Conservation (phyloP, 768 basidiomycete genomes). For the Lepiota venenata region DNA sequence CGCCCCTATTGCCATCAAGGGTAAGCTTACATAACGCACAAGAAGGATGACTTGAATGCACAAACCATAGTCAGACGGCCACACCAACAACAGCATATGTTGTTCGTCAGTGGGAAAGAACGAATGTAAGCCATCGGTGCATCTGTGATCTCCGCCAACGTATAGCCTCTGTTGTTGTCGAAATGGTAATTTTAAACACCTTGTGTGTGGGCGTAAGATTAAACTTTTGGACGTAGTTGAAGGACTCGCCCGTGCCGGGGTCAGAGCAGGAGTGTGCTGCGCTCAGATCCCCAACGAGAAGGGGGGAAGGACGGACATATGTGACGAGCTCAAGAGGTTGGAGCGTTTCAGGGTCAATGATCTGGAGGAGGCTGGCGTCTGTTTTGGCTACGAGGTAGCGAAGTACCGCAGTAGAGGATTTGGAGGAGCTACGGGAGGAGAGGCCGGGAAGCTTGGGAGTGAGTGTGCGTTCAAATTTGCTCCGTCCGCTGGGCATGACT, state of each 20-base stretch:
- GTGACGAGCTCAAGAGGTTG: too few relatives aligned
- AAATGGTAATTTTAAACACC: not conserved
- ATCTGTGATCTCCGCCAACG: slow-evolving; percentile 2
- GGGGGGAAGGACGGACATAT: not conserved
- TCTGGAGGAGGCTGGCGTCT: too few relatives aligned
- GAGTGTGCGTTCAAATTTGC: too few relatives aligned
- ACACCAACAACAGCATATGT: slow-evolving; percentile 7
- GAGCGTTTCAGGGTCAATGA: too few relatives aligned
- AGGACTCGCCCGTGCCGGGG: not conserved
- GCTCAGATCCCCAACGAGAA: slow-evolving; percentile 3
- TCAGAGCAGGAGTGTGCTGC: slow-evolving; percentile 6
- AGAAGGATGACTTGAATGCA: not conserved
- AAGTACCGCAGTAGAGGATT: too few relatives aligned
- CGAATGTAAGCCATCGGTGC: slow-evolving; percentile 10
- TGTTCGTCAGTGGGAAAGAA: slow-evolving; percentile 3
- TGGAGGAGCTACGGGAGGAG: too few relatives aligned
- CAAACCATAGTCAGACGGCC: slow-evolving; percentile 2
- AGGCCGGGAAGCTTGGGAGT: too few relatives aligned
- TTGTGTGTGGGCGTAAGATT: not conserved
- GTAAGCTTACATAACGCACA: too few relatives aligned
- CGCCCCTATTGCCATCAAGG: not conserved
- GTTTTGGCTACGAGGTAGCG: too few relatives aligned
- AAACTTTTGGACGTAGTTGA: slow-evolving; percentile 10
- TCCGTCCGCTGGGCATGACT: too few relatives aligned
- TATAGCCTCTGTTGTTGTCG: too few relatives aligned